Conservation (phyloP, 1,284 basidiomycete genomes). For the Fistulinella cinereoalba region DNA sequence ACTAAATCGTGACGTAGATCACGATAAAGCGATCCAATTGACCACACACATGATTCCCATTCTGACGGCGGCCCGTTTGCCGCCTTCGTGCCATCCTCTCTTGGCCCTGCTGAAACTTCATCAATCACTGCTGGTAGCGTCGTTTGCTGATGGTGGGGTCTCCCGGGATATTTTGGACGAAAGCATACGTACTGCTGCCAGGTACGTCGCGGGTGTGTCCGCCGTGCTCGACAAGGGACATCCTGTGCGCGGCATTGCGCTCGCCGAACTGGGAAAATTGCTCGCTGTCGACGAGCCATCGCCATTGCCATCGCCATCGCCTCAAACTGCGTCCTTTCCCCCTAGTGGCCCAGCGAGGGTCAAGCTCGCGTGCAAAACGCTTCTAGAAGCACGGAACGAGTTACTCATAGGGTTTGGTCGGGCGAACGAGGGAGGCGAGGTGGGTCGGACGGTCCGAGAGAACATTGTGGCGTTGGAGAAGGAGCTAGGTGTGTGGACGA, state of each 20-base stretch:
- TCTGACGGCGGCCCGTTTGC: slow-evolving; percentile 50
- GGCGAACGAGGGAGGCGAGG: slow-evolving; percentile 57
- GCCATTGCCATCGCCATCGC: slow-evolving; percentile 23
- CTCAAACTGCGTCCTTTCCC: slow-evolving; percentile 46
- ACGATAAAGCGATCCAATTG: slow-evolving; percentile 54
- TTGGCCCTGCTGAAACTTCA: slow-evolving; percentile 71
- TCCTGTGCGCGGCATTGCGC: slow-evolving; percentile 73
- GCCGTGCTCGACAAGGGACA: slow-evolving; percentile 65
- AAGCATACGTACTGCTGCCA: slow-evolving; percentile 55
- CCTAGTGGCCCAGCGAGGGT: slow-evolving; percentile 63
- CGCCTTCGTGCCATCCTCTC: slow-evolving; percentile 70
- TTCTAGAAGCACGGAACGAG: slow-evolving; percentile 59
- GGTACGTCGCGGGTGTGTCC: slow-evolving; percentile 55
- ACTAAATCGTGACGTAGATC: slow-evolving; percentile 40
- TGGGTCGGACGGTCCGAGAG: slow-evolving; percentile 56
- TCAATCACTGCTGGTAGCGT: slow-evolving; percentile 58
- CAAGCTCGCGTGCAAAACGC: slow-evolving; percentile 58
- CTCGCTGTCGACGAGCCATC: slow-evolving; percentile 70
- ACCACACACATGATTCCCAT: slow-evolving; percentile 65
- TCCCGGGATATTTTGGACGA: slow-evolving; percentile 61
- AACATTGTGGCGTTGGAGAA: slow-evolving; percentile 57
- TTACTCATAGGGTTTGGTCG: slow-evolving; percentile 61
- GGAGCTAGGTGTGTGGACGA: slow-evolving; percentile 64
- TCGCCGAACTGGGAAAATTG: slow-evolving; percentile 80
- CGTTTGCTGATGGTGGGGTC: slow-evolving; percentile 36